phyloP scores from a whole-genome alignment of 169 alveolate genomes.

The Hepatocystis sp. region DNA sequence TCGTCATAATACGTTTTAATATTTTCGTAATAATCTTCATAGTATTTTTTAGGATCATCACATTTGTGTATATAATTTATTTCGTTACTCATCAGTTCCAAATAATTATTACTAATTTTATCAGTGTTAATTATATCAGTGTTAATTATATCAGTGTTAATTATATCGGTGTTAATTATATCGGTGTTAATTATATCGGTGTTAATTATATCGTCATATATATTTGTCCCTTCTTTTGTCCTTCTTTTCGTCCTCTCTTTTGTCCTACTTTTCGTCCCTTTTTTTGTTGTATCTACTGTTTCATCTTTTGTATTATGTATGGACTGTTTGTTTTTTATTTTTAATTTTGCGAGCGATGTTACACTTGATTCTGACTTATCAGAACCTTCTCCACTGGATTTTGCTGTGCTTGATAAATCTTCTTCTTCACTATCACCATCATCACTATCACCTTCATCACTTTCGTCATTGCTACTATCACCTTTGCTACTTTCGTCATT shows the following conservation, averaged over 20 bases:
- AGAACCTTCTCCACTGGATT: no score
- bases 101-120: conserved; percentile 28
- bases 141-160: no score
- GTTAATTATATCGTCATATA: not conserved
- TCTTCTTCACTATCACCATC: not conserved
- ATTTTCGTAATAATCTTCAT: conserved; percentile 9
- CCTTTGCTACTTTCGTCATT: no score
- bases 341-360: no score
- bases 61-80: conserved; percentile 52
- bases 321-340: no score
- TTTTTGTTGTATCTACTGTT: no score
- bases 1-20: not conserved
- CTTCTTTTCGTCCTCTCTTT: not conserved
- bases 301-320: no score
- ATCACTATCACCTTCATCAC: not conserved
- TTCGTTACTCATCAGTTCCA: conserved; percentile 19
- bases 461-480: no score
- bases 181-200: no score
- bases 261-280: not conserved
- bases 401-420: no score
- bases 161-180: no score
- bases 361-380: no score
- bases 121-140: not conserved
- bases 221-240: not conserved
- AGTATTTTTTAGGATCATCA: conserved; percentile 24